Evolutionary conservation across 129 eudicot genomes (phyloP), one percentile per base, ranked within the genome.

Genomic region (Arctium minus): DNA sequence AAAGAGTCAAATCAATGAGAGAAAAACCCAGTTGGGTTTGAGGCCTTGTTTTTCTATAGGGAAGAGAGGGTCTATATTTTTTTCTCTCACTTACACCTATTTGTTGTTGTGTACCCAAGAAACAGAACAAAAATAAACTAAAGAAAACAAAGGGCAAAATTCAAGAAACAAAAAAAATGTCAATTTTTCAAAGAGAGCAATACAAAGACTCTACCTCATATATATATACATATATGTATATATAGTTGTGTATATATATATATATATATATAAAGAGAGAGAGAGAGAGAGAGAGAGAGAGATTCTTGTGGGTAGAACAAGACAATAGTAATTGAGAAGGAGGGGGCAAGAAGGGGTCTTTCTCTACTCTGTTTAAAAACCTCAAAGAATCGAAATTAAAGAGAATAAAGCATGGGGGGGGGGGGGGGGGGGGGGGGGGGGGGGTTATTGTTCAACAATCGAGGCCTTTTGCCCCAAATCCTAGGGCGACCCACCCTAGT

Each of bases 1-100:
- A 68, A 87, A 81, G 85, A 81, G 89, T 84, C 87, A 81, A 88
- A 87, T 86, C 86, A 77, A 74, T 38, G 81, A 79, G 85, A 56
- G 27, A 4, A 76, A 82, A 82, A 74, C 77, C 82, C 85, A 72
- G 83, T 78, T 84, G 83, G 48, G 83, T 60, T 75, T 53, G 27
- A 22, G 27, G 27, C 27, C 27, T 73, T 76, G 76, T 70, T 82
- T 71, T 72, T 40, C 29, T 65, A 33, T 70, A 81, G 82, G 27
- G 27, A 22, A 22, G 27, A 22, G 27, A 8, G 83, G 74, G 76
- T 73, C 87, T 84, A 73, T 79, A 64, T 50, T 5, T 39, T 33
- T 38, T 40, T 82, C 72, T 11, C 82, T 70, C 15, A 73, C 80
- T 60, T 81, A 44, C 84, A 38, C 86, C 80, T 83, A 39, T 77